Conservation (phyloP, 441 rosid genomes). For the Adansonia grandidieri region DNA sequence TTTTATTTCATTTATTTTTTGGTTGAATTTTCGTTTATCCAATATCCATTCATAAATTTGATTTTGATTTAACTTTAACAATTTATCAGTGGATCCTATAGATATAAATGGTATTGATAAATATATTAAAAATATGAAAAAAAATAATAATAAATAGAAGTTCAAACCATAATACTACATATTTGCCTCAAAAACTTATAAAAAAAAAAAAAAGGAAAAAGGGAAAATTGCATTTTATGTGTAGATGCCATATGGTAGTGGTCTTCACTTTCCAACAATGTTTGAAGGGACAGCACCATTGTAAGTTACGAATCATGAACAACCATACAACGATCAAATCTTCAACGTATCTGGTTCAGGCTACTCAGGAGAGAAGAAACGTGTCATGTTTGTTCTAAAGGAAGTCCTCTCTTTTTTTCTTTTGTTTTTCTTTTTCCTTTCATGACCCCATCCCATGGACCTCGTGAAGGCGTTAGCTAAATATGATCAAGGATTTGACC, state of each 20-base stretch:
- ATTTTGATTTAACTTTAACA: no score
- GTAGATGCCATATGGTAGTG: not conserved
- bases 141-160: no score
- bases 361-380: not conserved
- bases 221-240: not conserved
- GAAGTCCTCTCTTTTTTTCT: not conserved
- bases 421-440: no score
- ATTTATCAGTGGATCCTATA: no score
- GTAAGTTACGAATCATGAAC: not conserved
- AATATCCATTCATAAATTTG: no score
- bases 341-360: not conserved
- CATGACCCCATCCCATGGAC: not conserved
- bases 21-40: no score
- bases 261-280: not conserved
- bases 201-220: no score
- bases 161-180: no score
- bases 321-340: not conserved
- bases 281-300: not conserved
- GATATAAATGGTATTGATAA: no score
- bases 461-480: not conserved
- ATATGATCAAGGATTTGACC: not conserved
- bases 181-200: no score
- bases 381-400: not conserved
- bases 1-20: no score
- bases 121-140: no score